phyloP scores from a whole-genome alignment of 2,329 filamentous ascomycete species.

The Diplodia scrobiculata region DNA sequence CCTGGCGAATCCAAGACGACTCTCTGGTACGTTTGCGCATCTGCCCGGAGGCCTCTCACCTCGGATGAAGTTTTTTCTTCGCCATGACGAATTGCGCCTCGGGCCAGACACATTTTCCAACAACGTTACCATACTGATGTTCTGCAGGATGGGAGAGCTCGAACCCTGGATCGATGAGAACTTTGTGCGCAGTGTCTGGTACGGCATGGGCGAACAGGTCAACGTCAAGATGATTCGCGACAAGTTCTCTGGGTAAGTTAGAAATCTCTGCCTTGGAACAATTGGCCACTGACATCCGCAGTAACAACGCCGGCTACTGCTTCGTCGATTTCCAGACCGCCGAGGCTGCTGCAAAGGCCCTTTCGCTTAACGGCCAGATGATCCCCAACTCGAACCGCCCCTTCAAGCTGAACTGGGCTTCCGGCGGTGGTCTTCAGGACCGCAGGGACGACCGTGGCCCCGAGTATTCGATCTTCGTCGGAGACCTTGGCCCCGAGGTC shows the following conservation, averaged over 20 bases:
- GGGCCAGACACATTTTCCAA: background rate
- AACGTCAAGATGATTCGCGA: slow-evolving; percentile 99
- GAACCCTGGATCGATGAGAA: slow-evolving; percentile 99
- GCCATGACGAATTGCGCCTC: slow-evolving; percentile 5
- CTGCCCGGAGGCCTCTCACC: background rate
- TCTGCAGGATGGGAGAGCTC: slow-evolving; percentile 90
- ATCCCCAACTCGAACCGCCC: slow-evolving; percentile 93
- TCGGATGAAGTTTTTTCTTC: slow-evolving; percentile 22
- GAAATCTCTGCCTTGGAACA: background rate
- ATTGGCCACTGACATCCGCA: slow-evolving; percentile 51
- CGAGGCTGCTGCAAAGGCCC: slow-evolving; percentile 85
- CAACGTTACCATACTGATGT: slow-evolving; percentile 7
- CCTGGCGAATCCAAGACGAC: slow-evolving; percentile 54
- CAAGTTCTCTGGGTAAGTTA: slow-evolving; percentile 89
- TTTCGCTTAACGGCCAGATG: slow-evolving; percentile 81
- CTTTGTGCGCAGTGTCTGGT: slow-evolving; percentile 95
- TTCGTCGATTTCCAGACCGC: slow-evolving; percentile 89
- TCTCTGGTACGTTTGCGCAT: slow-evolving; percentile 50
- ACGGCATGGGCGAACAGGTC: slow-evolving; percentile 87
- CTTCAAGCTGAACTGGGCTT: slow-evolving; percentile 99
- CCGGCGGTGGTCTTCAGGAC: slow-evolving; percentile 91
- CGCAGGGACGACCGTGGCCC: slow-evolving; percentile 94
- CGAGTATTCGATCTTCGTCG: slow-evolving; percentile 96
- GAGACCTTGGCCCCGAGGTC: slow-evolving; percentile 94
- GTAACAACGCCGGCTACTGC: slow-evolving; percentile 97